phyloP scores from a whole-genome alignment of 176 grass and related monocot species.

The Calamus simplicifolius region DNA sequence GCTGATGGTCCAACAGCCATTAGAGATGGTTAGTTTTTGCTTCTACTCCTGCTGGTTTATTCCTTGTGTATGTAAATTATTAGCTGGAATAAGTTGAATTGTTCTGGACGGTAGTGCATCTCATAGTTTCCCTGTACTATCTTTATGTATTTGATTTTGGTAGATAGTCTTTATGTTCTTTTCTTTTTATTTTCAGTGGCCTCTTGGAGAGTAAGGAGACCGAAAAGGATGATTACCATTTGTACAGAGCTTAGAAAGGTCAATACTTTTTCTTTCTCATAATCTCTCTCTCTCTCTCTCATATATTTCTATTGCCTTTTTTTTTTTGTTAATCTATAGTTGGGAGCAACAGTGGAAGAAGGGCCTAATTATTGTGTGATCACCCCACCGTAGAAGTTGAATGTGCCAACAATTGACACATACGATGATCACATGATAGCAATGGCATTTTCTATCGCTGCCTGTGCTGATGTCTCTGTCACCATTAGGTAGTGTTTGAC shows the following conservation, averaged over 20 bases:
- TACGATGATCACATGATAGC: slow-evolving; percentile 99
- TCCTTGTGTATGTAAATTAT: too few relatives aligned
- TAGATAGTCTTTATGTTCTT: slow-evolving; percentile 1
- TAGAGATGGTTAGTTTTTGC: slow-evolving; percentile 66
- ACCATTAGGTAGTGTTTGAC: too few relatives aligned
- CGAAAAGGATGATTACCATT: slow-evolving; percentile 81
- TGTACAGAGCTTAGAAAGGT: slow-evolving; percentile 93
- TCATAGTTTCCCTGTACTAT: background rate
- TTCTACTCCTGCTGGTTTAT: too few relatives aligned
- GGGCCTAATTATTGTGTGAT: slow-evolving; percentile 91
- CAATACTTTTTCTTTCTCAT: background rate
- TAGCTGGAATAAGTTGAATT: too few relatives aligned
- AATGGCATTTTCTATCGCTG: slow-evolving; percentile 87
- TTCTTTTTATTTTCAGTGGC: slow-evolving; percentile 53
- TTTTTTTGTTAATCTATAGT: slow-evolving; percentile 28
- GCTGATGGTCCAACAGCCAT: slow-evolving; percentile 92
- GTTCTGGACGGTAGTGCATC: too few relatives aligned
- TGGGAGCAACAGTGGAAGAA: slow-evolving; percentile 92
- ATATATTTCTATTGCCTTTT: background rate
- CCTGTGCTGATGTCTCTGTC: slow-evolving; percentile 66
- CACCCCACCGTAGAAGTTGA: slow-evolving; percentile 80
- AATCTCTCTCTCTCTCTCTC: background rate
- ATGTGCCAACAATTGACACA: slow-evolving; percentile 63
- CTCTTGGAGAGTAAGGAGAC: slow-evolving; percentile 99
- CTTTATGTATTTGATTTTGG: background rate